Percentiles rank a stretch among this genome's conserved stretches.
Evolutionary conservation across 2,329 filamentous ascomycete genomes (phyloP).

Genomic region (Xylaria sp.): DNA sequence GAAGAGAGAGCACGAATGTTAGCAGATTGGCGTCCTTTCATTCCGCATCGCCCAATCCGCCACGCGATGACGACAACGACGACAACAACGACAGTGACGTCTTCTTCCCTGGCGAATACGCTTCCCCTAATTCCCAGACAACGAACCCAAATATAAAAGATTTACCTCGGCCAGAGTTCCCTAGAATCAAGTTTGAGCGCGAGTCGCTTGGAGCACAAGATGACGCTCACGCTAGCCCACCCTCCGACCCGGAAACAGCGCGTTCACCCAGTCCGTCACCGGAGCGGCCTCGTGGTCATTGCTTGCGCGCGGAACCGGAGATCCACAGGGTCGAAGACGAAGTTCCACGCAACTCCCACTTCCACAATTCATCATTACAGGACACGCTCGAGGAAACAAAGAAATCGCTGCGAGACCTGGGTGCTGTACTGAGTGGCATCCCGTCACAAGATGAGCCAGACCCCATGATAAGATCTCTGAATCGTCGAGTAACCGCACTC

Average conservation of each 20-base stretch:
- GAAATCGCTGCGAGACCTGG: constrained; percentile 30
- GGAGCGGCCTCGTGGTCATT: neutral
- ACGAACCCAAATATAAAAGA: too few relatives aligned
- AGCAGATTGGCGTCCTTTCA: too few relatives aligned
- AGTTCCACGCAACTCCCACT: constrained; percentile 33
- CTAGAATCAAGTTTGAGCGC: neutral
- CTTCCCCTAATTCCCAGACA: too few relatives aligned
- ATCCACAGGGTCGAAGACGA: constrained; percentile 28
- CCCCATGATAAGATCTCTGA: constrained; percentile 36
- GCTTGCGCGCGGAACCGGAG: constrained; percentile 1
- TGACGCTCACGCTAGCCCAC: neutral
- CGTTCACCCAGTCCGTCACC: constrained; percentile 1
- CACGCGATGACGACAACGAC: too few relatives aligned
- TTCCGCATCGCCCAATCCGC: too few relatives aligned
- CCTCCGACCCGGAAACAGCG: neutral
- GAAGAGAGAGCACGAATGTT: too few relatives aligned
- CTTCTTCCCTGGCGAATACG: too few relatives aligned
- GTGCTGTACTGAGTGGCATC: constrained; percentile 32
- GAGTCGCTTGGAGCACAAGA: neutral
- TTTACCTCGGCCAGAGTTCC: too few relatives aligned
- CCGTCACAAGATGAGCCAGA: constrained; percentile 34
- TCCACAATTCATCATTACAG: constrained; percentile 36
- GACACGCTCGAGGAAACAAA: constrained; percentile 32
- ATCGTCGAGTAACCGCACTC: constrained; percentile 32
- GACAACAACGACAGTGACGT: too few relatives aligned